Conservation (phyloP, 2,329 filamentous ascomycete genomes). For the Ophiocordyceps robertsii region DNA sequence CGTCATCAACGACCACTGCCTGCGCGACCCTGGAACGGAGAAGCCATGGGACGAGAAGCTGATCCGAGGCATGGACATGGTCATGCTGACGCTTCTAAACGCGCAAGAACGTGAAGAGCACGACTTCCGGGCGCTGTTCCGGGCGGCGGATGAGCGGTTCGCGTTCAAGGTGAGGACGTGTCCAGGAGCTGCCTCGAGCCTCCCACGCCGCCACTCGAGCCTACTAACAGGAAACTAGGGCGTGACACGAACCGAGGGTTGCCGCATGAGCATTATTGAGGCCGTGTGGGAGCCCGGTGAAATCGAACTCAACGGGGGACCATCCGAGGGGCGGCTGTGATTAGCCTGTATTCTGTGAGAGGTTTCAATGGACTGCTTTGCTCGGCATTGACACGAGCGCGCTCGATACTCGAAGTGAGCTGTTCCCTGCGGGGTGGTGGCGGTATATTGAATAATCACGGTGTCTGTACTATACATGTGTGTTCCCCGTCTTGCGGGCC, state of each 20-base stretch:
- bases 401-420: no score
- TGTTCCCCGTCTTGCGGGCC: no score
- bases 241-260: slow-evolving; percentile 24
- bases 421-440: no score
- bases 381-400: no score
- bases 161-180: slow-evolving; percentile 23
- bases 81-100: slow-evolving; percentile 38
- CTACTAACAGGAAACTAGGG: slow-evolving; percentile 14
- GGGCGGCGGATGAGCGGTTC: slow-evolving; percentile 26
- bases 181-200: not conserved
- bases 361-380: no score
- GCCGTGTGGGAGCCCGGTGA: slow-evolving; percentile 27
- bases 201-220: not conserved
- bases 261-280: slow-evolving; percentile 34
- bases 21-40: slow-evolving; percentile 24
- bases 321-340: not conserved
- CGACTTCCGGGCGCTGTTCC: slow-evolving; percentile 32
- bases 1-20: slow-evolving; percentile 30
- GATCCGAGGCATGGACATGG: slow-evolving; percentile 34
- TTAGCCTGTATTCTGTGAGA: no score
- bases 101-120: slow-evolving; percentile 33
- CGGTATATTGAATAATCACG: no score
- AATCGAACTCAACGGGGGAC: not conserved
- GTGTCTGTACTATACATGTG: no score
- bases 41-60: slow-evolving; percentile 31